These are phyloP conservation scores for Trametes versicolor DNA, from an alignment of 1,284 basidiomycete genomes.

Conservation along the genomic window DNA sequence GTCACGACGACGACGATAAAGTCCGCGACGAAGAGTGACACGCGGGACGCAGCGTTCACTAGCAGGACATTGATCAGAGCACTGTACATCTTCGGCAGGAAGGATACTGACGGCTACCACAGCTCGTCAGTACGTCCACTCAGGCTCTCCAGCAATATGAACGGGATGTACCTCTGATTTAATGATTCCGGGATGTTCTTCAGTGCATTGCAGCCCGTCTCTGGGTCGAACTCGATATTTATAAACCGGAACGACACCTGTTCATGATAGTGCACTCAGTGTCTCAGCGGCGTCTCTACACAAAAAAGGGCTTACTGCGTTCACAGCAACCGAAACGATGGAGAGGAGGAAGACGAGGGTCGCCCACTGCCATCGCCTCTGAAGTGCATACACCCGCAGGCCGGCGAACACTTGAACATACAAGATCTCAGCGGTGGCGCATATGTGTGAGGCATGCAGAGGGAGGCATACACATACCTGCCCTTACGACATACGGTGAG, in stretches of 20 bases:
- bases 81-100: no score
- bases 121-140: no score
- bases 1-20: neutral
- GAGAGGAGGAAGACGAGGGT: neutral
- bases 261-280: no score
- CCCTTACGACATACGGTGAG: constrained; percentile 6
- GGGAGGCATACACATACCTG: constrained; percentile 8
- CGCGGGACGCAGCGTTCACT: neutral
- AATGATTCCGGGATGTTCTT: no score
- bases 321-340: neutral
- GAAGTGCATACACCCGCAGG: constrained; percentile 13
- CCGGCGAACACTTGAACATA: constrained; percentile 5
- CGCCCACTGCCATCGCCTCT: neutral
- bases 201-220: no score
- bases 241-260: neutral
- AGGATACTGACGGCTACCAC: no score
- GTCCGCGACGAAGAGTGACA: neutral
- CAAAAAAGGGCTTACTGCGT: neutral
- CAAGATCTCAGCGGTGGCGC: no score
- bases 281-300: no score
- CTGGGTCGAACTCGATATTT: no score
- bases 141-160: no score
- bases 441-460: no score
- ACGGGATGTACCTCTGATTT: no score
- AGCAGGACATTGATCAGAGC: neutral